Evolutionary conservation across 805 yeast genomes (phyloP), one percentile per base, ranked within the genome.

Genomic region (Candida arabinofermentans): DNA sequence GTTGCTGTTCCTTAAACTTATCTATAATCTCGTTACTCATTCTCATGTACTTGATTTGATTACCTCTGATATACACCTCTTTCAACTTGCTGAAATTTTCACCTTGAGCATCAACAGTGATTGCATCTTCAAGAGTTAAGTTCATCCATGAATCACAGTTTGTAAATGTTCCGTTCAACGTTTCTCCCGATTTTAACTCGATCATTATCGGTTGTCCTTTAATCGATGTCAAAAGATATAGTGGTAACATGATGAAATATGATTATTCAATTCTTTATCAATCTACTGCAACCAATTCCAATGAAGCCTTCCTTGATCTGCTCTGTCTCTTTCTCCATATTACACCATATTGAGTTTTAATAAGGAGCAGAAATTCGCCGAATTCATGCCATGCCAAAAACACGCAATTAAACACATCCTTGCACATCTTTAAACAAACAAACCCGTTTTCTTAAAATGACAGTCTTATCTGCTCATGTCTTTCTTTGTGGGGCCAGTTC

Each of bases 131-230:
- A 40, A 93, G 71, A 2, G 96, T 86, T 50, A 93, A 71, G 62
- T 93, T 93, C 99, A 93, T 93, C 89, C 95, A 86, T 30, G 87
- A 81, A 62, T 93, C 99, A 54, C 96, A 88, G 57, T 86, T 85
- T 42, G 79, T 77, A 45, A 93, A 70, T 42, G 75, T 77, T 38
- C 99, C 99, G 56, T 83, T 84, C 37, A 90, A 71, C 8, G 91
- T 81, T 56, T 87, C 96, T 26, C 98, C 96, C 42, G 84, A 81
- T 63, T 93, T 93, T 58, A 93, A 76, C 62, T 91, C 99, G 37
- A 93, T 87, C 57, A 84, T 74, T 56, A 93, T 75, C 29, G 89
- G 85, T 57, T 86, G 90, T 43, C 87, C 90, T 62, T 89, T 90
- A 14, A 96, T 87, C 42, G 96, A 85, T 40, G 95, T 89, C 57